Evolutionary conservation across 164 flowering plant species (phyloP).

Genomic region (Magnolia kwangsiensis): DNA sequence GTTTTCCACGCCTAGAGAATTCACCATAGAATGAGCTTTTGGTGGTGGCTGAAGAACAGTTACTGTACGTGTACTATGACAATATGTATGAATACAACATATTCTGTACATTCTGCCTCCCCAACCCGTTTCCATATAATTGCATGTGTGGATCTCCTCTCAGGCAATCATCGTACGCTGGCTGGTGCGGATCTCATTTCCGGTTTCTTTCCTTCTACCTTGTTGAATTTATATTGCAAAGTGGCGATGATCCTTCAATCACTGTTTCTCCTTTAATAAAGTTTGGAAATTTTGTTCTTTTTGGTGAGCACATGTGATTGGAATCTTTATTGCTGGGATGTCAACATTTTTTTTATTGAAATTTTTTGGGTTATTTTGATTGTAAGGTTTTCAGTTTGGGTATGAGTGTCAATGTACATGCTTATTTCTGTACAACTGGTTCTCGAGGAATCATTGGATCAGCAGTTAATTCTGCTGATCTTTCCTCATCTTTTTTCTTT

Average conservation of each 20-base stretch:
- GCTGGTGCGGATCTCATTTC: not conserved
- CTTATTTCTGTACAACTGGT: too few species aligned
- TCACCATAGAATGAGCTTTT: not conserved
- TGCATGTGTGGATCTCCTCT: not conserved
- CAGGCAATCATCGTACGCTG: not conserved
- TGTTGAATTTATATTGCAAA: too few species aligned
- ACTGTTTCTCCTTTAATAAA: not conserved
- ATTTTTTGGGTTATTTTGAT: not conserved
- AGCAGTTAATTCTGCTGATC: too few species aligned
- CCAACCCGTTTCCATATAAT: not conserved
- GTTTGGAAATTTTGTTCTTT: not conserved
- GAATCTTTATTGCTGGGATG: not conserved
- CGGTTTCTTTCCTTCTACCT: not conserved
- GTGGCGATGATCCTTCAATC: not conserved
- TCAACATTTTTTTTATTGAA: not conserved
- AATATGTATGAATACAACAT: not conserved
- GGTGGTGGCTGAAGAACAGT: not conserved
- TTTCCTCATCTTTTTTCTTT: too few species aligned
- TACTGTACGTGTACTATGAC: not conserved
- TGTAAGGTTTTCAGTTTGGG: not conserved
- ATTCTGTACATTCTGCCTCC: constrained; percentile 3
- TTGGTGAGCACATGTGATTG: not conserved
- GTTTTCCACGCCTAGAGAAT: not conserved
- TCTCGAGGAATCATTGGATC: too few species aligned
- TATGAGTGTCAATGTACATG: not conserved